Base-by-base conservation (phyloP, 2,329 filamentous ascomycete species). In the Cordyceps militaris region DNA sequence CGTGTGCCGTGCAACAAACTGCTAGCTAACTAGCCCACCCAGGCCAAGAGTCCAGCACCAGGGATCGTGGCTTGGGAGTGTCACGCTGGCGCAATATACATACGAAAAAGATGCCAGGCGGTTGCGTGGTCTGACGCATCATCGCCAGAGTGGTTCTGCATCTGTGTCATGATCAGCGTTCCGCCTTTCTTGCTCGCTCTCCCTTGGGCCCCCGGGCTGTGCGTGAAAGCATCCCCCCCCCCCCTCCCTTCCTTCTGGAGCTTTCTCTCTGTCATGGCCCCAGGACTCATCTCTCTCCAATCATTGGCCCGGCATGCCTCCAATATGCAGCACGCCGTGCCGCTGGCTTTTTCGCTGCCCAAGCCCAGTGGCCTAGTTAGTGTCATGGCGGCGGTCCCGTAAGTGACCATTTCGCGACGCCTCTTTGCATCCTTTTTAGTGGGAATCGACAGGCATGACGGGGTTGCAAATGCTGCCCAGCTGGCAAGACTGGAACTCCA, bases 61-160 rank as follows among this genome's bases (percentile, higher is more conserved):
- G 51, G 68, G 69, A 69, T 69, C 64, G 56, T 57, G 56, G 48
- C 56, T 52, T 52, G 47, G 56, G 60, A 51, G 62, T 70, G 74
- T 75, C 73, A 75, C 71, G 74, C 73, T 71, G 73, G 14, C 69
- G 74, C 71, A 77, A 78, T 76, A 77, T 77, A 76, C 76, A 74
- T 76, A 71, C 65, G 69, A 32, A 26, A 13, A 24, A 44, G 6
- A 44, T 13, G 36, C 43, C 43, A 14, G 16, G 55, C 46, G 26
- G 55, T 50, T 44, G 49, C 49, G 26, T 58, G 46, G 55, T 46
- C 56, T 57, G 55, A 57, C 55, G 55, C 36, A 50, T 50, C 55
- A 57, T 51, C 40, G 55, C 47, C 13, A 51, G 32, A 42, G 54
- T 57, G 54, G 46, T 49, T 50, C 54, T 49, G 21, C 47, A 38